These are phyloP conservation scores for Cronartium ribicola DNA, from an alignment of 1,284 basidiomycete species.

Conservation along the genomic window DNA sequence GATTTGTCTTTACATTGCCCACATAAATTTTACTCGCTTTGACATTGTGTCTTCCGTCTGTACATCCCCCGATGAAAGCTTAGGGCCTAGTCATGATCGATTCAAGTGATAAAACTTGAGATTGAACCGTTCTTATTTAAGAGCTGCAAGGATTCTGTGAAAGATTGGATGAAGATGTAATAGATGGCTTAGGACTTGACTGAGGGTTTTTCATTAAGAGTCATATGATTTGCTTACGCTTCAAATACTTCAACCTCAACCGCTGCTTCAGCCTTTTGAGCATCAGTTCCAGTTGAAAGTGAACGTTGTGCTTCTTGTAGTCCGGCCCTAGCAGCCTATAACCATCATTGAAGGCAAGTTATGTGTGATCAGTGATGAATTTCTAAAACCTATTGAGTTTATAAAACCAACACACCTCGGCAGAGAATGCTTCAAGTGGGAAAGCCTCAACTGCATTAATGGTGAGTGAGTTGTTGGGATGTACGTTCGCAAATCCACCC, in stretches of 20 bases:
- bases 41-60: neutral
- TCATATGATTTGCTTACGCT: conserved; percentile 16
- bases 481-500: conserved; percentile 94
- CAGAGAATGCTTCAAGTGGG: conserved; percentile 81
- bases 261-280: conserved; percentile 69
- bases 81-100: neutral
- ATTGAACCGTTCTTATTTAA: neutral
- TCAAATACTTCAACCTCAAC: conserved; percentile 41
- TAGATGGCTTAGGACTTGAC: neutral
- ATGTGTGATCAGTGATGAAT: conserved; percentile 5
- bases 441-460: conserved; percentile 97
- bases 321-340: conserved; percentile 79
- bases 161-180: neutral
- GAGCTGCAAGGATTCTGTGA: conserved; percentile 6
- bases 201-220: neutral
- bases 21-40: neutral
- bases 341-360: neutral
- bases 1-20: conserved; percentile 11
- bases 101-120: neutral
- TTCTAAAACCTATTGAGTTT: neutral
- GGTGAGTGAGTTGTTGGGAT: conserved; percentile 93
- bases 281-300: conserved; percentile 73
- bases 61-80: neutral
- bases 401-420: conserved; percentile 61
- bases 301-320: conserved; percentile 85